Percentiles rank a stretch among this genome's conserved stretches.
Conservation (phyloP, 2,329 filamentous ascomycete genomes). For the Cyphellophora europaea region DNA sequence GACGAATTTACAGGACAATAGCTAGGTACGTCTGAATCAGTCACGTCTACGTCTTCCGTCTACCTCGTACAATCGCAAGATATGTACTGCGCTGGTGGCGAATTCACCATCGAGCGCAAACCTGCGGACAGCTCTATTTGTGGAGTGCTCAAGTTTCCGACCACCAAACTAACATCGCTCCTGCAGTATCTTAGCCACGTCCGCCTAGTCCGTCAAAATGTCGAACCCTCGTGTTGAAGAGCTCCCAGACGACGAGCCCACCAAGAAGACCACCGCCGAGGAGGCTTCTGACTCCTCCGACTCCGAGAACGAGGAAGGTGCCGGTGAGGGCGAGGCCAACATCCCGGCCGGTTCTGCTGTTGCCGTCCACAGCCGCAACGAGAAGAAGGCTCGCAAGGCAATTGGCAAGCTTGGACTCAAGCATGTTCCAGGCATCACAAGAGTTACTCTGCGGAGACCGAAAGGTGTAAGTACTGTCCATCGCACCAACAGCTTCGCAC, state of each 20-base stretch:
- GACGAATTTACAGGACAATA: too few species aligned
- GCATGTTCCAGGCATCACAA: conserved; percentile 93
- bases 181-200: too few species aligned
- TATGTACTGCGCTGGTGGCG: too few species aligned
- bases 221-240: conserved; percentile 97
- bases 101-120: too few species aligned
- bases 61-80: too few species aligned
- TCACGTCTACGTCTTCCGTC: too few species aligned
- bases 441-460: conserved; percentile 92
- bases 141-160: too few species aligned
- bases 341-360: conserved; percentile 79
- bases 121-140: too few species aligned
- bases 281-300: conserved; percentile 46
- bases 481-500: background rate
- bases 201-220: conserved; percentile 70
- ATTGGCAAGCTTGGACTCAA: conserved; percentile 97
- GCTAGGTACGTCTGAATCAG: too few species aligned
- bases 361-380: conserved; percentile 95
- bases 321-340: conserved; percentile 40
- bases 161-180: too few species aligned
- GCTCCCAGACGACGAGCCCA: conserved; percentile 77
- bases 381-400: conserved; percentile 99
- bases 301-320: conserved; percentile 34
- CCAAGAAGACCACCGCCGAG: conserved; percentile 74
- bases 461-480: conserved; percentile 74